Evolutionary conservation across 805 yeast species (phyloP).

Genomic region (Suhomyces sp.): DNA sequence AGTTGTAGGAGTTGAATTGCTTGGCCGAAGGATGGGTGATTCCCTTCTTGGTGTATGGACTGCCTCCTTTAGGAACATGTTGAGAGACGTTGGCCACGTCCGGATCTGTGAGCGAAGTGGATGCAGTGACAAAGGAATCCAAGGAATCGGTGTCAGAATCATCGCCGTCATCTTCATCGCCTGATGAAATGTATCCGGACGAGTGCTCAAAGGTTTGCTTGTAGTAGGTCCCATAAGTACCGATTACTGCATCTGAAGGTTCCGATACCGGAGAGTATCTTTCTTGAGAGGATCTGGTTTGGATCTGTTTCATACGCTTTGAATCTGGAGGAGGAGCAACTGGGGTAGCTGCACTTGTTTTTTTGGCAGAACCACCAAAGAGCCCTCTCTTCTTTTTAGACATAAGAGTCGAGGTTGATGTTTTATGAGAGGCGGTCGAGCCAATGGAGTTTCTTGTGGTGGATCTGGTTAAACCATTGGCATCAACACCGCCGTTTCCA

Average conservation of each 20-base stretch:
- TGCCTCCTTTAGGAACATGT: constrained; percentile 6
- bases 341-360: constrained; percentile 10
- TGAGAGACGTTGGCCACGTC: constrained; percentile 10
- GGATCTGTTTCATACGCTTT: constrained; percentile 28
- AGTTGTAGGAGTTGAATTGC: too few species aligned
- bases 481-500: constrained; percentile 3
- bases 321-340: constrained; percentile 20
- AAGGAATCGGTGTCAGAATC: constrained; percentile 24
- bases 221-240: constrained; percentile 21
- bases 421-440: constrained; percentile 28
- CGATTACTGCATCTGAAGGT: constrained; percentile 20
- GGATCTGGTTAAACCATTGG: constrained; percentile 20
- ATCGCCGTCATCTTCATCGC: constrained; percentile 16
- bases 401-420: constrained; percentile 16
- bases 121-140: constrained; percentile 35
- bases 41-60: constrained; percentile 6
- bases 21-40: constrained; percentile 6
- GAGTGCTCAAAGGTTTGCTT: constrained; percentile 14
- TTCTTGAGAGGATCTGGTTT: constrained; percentile 25
- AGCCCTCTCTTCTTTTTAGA: constrained; percentile 34
- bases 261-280: constrained; percentile 21
- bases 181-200: constrained; percentile 14
- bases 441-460: constrained; percentile 23
- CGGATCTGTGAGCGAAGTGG: constrained; percentile 23
- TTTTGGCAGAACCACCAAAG: constrained; percentile 19